phyloP scores from a whole-genome alignment of 2,329 filamentous ascomycete species.

The Aspergillus candidus region DNA sequence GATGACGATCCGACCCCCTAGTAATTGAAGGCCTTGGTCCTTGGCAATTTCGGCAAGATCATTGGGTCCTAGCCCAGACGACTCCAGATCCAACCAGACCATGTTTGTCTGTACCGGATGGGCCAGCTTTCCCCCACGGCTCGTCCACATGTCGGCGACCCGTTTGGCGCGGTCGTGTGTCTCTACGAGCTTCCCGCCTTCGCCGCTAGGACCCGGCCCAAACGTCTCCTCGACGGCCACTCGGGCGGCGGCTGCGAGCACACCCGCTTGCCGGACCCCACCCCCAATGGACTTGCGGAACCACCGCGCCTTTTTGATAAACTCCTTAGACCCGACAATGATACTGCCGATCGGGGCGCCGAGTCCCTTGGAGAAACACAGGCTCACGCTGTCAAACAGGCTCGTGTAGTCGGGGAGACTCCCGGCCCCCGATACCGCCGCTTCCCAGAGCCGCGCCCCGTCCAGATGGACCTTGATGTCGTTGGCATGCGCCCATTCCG shows the following conservation, averaged over 20 bases:
- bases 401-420: constrained; percentile 60
- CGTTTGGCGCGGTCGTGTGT: constrained; percentile 59
- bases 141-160: constrained; percentile 61
- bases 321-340: constrained; percentile 54
- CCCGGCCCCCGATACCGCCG: constrained; percentile 63
- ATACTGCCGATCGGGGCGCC: constrained; percentile 76
- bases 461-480: constrained; percentile 69
- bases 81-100: constrained; percentile 73
- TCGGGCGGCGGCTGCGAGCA: constrained; percentile 67
- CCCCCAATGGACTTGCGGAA: constrained; percentile 76
- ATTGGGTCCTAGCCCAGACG: constrained; percentile 48
- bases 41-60: constrained; percentile 51
- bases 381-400: constrained; percentile 65
- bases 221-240: constrained; percentile 78
- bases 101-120: constrained; percentile 83
- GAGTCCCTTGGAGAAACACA: constrained; percentile 78
- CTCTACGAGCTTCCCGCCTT: constrained; percentile 56
- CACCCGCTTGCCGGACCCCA: constrained; percentile 68
- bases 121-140: constrained; percentile 60
- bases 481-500: constrained; percentile 60
- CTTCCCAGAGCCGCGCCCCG: constrained; percentile 77
- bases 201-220: constrained; percentile 49
- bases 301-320: constrained; percentile 65
- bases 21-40: constrained; percentile 52
- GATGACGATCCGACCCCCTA: constrained; percentile 57